Conservation (phyloP, 768 basidiomycete species). For the Mycena filopes region DNA sequence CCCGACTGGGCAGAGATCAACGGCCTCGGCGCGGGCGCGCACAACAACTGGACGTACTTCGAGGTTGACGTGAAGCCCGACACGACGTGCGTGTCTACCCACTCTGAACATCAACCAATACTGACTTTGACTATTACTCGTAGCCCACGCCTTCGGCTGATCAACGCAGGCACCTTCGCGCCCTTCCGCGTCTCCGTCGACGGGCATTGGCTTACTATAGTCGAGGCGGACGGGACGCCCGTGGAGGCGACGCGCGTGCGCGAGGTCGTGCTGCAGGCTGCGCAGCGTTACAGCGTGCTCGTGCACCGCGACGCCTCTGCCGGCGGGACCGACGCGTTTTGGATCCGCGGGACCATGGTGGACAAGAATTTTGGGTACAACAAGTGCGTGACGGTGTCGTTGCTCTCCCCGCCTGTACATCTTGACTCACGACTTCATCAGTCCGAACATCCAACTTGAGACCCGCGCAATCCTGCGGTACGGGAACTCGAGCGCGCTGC, state of each 20-base stretch:
- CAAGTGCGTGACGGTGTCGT: slow-evolving; percentile 12
- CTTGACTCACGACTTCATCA: not conserved
- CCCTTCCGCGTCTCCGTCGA: slow-evolving; percentile 59
- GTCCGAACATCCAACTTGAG: slow-evolving; percentile 18
- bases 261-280: slow-evolving; percentile 53
- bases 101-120: too few species aligned
- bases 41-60: not conserved
- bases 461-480: slow-evolving; percentile 25
- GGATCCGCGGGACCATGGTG: slow-evolving; percentile 22
- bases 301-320: slow-evolving; percentile 29
- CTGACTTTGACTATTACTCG: too few species aligned
- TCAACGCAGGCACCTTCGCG: slow-evolving; percentile 60
- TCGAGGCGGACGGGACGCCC: slow-evolving; percentile 60
- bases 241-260: slow-evolving; percentile 52
- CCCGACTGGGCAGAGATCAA: slow-evolving; percentile 47
- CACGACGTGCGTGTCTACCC: slow-evolving; percentile 1
- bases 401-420: not conserved
- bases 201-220: slow-evolving; percentile 54
- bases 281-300: slow-evolving; percentile 62
- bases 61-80: not conserved
- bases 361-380: slow-evolving; percentile 21
- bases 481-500: not conserved
- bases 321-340: slow-evolving; percentile 8
- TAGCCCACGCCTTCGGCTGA: slow-evolving; percentile 58
- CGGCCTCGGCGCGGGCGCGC: not conserved